phyloP scores from a whole-genome alignment of 2,329 filamentous ascomycete genomes.

The Phialophora verrucosa region DNA sequence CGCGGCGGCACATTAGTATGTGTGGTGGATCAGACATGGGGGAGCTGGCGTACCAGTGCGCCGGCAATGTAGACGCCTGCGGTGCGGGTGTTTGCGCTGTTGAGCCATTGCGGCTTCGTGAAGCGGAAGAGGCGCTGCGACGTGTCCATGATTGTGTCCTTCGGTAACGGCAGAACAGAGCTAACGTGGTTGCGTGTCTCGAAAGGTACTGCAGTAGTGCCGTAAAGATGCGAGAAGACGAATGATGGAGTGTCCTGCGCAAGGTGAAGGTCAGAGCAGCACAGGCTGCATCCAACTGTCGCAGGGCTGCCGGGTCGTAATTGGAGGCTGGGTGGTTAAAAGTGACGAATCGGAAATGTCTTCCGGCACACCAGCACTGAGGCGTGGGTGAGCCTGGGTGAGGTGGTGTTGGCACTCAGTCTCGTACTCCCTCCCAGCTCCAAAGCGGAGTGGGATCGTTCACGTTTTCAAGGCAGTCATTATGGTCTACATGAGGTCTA shows the following conservation, averaged over 20 bases:
- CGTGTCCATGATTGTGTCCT: conserved; percentile 24
- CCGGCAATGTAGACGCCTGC: conserved; percentile 70
- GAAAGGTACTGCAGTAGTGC: neutral
- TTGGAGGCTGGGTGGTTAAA: conserved; percentile 11
- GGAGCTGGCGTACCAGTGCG: conserved; percentile 61
- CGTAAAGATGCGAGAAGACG: neutral
- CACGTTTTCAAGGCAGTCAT: neutral
- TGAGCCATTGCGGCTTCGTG: conserved; percentile 70
- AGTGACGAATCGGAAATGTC: conserved; percentile 6
- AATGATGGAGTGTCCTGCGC: neutral
- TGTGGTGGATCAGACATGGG: neutral
- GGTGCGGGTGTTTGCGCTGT: conserved; percentile 67
- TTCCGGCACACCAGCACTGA: conserved; percentile 1
- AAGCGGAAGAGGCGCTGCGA: conserved; percentile 68
- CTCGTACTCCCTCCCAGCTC: neutral
- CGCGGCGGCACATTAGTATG: neutral
- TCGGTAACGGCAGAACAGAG: neutral
- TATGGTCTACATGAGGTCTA: neutral
- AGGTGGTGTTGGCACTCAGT: neutral
- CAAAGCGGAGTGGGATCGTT: neutral
- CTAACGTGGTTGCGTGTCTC: neutral
- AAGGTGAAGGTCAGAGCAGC: conserved; percentile 1
- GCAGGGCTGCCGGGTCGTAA: conserved; percentile 4
- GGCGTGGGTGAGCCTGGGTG: neutral
- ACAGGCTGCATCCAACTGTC: neutral